Evolutionary conservation across 305 asterid genomes (phyloP), one percentile per base, ranked within the genome.

Genomic region (Fraxinus baroniana): DNA sequence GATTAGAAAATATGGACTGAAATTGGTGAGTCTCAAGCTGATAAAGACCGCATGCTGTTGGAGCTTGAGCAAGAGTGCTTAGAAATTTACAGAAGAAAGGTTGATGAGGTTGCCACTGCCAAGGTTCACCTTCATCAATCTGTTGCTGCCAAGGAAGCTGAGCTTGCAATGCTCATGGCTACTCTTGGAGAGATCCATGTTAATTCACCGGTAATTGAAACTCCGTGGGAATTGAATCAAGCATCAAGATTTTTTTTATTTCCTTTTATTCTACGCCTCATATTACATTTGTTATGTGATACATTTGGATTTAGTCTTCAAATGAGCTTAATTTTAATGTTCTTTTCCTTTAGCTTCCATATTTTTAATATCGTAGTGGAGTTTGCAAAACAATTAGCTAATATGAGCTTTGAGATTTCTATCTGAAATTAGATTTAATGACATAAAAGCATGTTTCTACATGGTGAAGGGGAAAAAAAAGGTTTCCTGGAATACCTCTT

Each of bases 121-220:
- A 94, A 91, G 86, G 92, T 97, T 52, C 90, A 91, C 64, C 96
- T 95, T 84, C 93, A 92, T 86, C 99, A 95, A 64, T 85, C 91
- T 79, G 91, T 95, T 80, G 97, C 94, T 62, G 92, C 98, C 80
- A 92, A 87, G 88, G 99, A 95, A 88, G 98, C 99, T 33, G 99
- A 95, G 90, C 87, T 94, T 72, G 93, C 97, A 18, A 93, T 92
- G 83, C 94, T 95, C 17, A 86, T 87, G 92, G 99, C 98, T 81
- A 88, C 93, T 79, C 97, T 95, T 26, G 99, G 97, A 39, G 97
- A 95, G 80, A 82, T 81, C 77, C 88, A 85, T 82, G 82, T 82
- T 71, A 90, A 83, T 78, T 91, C 90, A 6, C 93, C 89, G 90
- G 98, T 95, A 92, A 86, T 72, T 74, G 76, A 80, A 13, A 30